A percentile compares a stretch with the other conserved stretches of the same genome.
phyloP scores from a whole-genome alignment of 495 filamentous ascomycete species.

The Diplogelasinospora grovesii region DNA sequence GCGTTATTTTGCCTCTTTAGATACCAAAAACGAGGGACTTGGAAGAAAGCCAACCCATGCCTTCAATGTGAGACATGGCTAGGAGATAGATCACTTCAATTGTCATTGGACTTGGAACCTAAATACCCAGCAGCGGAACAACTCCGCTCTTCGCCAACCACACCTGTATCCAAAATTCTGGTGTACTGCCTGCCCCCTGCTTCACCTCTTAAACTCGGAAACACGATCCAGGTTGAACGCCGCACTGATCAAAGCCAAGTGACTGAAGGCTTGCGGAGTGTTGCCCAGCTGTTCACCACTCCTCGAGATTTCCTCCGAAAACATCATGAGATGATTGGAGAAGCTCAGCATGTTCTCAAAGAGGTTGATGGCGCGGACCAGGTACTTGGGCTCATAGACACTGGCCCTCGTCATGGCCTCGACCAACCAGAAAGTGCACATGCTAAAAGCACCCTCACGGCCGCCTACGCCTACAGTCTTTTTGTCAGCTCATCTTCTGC shows the following conservation, averaged over 20 bases:
- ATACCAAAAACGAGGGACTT: too few relatives aligned
- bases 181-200: neutral
- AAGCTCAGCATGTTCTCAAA: conserved; percentile 72
- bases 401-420: conserved; percentile 66
- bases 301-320: conserved; percentile 66
- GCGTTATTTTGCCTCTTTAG: too few relatives aligned
- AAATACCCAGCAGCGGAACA: too few relatives aligned
- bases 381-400: conserved; percentile 57
- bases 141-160: too few relatives aligned
- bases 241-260: conserved; percentile 63
- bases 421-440: conserved; percentile 74
- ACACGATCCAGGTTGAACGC: conserved; percentile 63
- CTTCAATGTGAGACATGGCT: too few relatives aligned
- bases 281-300: conserved; percentile 66
- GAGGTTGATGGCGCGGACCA: conserved; percentile 54
- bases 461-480: conserved; percentile 56
- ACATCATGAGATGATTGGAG: conserved; percentile 67
- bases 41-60: too few relatives aligned
- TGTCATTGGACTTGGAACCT: too few relatives aligned
- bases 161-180: too few relatives aligned
- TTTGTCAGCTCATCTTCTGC: neutral
- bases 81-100: too few relatives aligned
- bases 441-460: conserved; percentile 66
- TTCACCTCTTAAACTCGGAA: conserved; percentile 23
- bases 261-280: conserved; percentile 68